phyloP scores from a whole-genome alignment of 352 stramenopile species.

The Pseudoperonospora humuli region DNA sequence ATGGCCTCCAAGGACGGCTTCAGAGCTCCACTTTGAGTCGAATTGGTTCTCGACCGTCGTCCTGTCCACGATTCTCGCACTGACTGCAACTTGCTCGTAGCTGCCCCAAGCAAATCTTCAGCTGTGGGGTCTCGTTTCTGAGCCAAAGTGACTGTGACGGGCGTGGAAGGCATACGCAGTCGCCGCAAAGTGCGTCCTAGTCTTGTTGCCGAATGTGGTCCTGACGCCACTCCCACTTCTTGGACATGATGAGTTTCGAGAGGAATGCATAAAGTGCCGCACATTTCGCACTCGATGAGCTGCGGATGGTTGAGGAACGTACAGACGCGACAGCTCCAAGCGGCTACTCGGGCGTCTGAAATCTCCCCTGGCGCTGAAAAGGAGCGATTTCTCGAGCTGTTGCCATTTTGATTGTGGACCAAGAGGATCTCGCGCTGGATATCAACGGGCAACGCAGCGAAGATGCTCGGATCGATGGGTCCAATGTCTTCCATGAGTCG shows the following conservation, averaged over 20 bases:
- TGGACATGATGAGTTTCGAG: conserved; percentile 1
- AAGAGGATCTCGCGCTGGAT: conserved; percentile 47
- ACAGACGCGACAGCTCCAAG: conserved; percentile 67
- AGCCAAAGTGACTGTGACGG: conserved; percentile 37
- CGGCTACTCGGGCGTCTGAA: background rate
- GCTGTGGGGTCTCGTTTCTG: conserved; percentile 52
- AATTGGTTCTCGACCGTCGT: conserved; percentile 20
- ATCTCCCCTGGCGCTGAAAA: background rate
- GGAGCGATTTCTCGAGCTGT: background rate
- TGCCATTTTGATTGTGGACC: background rate
- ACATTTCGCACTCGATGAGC: conserved; percentile 64
- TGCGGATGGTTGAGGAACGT: conserved; percentile 76
- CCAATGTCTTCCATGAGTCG: conserved; percentile 1
- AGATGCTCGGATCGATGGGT: conserved; percentile 38
- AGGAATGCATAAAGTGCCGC: conserved; percentile 35
- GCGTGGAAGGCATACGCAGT: conserved; percentile 37
- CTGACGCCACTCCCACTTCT: background rate
- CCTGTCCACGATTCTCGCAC: conserved; percentile 27
- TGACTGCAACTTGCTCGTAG: conserved; percentile 43
- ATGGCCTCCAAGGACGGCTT: conserved; percentile 32
- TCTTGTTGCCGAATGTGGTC: conserved; percentile 2
- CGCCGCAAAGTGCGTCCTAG: conserved; percentile 35
- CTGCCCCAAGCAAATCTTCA: conserved; percentile 52
- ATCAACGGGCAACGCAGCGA: conserved; percentile 43
- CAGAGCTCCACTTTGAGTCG: background rate